Percentiles rank a stretch among this genome's conserved stretches.
phyloP scores from a whole-genome alignment of 768 basidiomycete species.

The Stropharia rugosoannulata region DNA sequence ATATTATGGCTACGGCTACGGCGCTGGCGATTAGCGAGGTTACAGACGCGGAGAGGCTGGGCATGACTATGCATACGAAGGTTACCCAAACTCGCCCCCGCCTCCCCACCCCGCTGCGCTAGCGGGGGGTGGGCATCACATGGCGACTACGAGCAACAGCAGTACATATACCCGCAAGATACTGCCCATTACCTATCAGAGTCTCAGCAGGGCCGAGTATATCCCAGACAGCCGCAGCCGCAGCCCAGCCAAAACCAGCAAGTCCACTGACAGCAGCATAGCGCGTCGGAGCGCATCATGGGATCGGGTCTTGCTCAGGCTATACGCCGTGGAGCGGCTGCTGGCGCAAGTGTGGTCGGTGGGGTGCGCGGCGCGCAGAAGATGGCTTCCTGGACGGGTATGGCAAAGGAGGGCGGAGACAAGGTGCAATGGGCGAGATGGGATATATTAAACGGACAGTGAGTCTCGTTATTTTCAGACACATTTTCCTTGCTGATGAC shows the following conservation, averaged over 20 bases:
- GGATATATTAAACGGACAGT: slow-evolving; percentile 31
- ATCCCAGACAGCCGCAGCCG: background rate
- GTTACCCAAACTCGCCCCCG: slow-evolving; percentile 1
- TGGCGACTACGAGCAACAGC: background rate
- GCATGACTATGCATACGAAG: slow-evolving; percentile 14
- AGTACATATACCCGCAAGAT: background rate
- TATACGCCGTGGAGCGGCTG: slow-evolving; percentile 11
- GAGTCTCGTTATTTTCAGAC: background rate
- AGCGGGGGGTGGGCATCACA: no score
- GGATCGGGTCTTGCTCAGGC: slow-evolving; percentile 23
- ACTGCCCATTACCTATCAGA: background rate
- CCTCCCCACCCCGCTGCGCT: slow-evolving; percentile 2
- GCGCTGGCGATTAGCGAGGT: no score
- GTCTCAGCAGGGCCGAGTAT: background rate
- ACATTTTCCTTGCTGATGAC: background rate
- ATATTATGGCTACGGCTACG: no score
- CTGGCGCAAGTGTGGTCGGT: slow-evolving; percentile 3
- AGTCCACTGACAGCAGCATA: background rate
- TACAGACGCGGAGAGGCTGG: background rate
- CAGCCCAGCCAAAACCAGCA: background rate
- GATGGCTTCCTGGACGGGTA: background rate
- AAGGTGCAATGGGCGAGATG: slow-evolving; percentile 44
- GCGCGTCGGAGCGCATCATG: background rate
- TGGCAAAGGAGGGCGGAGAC: slow-evolving; percentile 21
- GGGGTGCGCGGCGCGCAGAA: background rate